Evolutionary conservation across 169 alveolate genomes (phyloP).

Genomic region (Cryptosporidium meleagridis): DNA sequence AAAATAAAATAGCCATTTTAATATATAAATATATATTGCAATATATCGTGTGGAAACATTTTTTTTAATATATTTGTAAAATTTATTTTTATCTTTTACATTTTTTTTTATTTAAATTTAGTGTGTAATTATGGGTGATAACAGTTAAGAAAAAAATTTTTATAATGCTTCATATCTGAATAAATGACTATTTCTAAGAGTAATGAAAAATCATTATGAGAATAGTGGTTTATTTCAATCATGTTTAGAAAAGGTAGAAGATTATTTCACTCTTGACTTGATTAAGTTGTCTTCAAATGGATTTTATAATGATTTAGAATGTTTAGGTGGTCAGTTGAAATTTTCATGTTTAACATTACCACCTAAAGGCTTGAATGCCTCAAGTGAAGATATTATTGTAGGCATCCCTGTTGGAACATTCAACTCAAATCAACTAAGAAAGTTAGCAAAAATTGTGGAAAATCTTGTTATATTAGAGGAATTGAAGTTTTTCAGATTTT

Average conservation of each 20-base stretch:
- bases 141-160: neutral
- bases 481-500: constrained; percentile 39
- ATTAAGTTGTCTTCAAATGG: constrained; percentile 10
- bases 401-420: constrained; percentile 24
- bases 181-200: constrained; percentile 1
- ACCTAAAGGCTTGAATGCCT: constrained; percentile 11
- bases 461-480: constrained; percentile 12
- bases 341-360: constrained; percentile 30
- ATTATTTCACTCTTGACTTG: constrained; percentile 42
- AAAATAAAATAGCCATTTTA: constrained; percentile 24
- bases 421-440: constrained; percentile 31
- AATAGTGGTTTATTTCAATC: constrained; percentile 38
- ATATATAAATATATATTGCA: neutral
- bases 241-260: constrained; percentile 9
- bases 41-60: constrained; percentile 21
- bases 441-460: constrained; percentile 43
- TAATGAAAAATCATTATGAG: constrained; percentile 11
- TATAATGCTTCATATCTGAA: neutral
- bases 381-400: constrained; percentile 45
- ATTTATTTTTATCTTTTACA: neutral
- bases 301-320: neutral
- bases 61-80: neutral
- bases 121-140: constrained; percentile 60
- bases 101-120: neutral
- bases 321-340: constrained; percentile 19